Conservation (phyloP, 1,284 basidiomycete species). For the Stereum hirsutum region DNA sequence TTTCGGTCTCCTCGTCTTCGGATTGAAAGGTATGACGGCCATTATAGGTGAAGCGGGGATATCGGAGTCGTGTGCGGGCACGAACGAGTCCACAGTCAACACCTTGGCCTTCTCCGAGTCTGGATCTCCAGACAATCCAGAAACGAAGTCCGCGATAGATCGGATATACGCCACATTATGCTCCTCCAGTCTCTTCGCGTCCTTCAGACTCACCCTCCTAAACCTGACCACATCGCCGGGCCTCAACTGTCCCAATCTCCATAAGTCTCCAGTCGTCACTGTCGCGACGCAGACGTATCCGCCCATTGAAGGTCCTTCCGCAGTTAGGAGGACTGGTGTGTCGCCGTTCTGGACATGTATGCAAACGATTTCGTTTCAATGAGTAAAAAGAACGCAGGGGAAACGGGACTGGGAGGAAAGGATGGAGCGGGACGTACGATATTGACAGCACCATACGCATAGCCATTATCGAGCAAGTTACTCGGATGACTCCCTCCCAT, state of each 20-base stretch:
- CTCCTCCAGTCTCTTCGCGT: constrained; percentile 22
- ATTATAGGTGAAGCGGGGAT: too few relatives aligned
- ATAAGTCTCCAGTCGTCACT: constrained; percentile 43
- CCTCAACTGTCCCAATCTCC: constrained; percentile 55
- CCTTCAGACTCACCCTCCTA: constrained; percentile 32
- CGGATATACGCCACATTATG: constrained; percentile 22
- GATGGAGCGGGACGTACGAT: too few relatives aligned
- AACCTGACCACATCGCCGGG: constrained; percentile 45
- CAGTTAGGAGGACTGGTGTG: constrained; percentile 57
- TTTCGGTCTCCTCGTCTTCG: constrained; percentile 17
- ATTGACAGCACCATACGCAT: constrained; percentile 51
- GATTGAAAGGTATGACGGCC: constrained; percentile 8
- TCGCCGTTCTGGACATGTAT: too few relatives aligned
- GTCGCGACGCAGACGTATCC: constrained; percentile 52
- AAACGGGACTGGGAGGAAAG: too few relatives aligned
- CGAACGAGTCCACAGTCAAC: too few relatives aligned
- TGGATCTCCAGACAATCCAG: neutral
- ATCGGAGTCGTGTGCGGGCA: too few relatives aligned
- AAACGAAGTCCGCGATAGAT: constrained; percentile 13
- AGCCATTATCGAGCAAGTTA: constrained; percentile 65
- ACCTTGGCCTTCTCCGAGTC: neutral
- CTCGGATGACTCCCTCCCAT: constrained; percentile 68
- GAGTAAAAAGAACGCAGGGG: too few relatives aligned
- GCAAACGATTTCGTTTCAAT: too few relatives aligned
- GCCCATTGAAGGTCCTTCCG: constrained; percentile 60